Base-by-base conservation (phyloP, 169 alveolate species). In the Plasmodium yoelii region DNA sequence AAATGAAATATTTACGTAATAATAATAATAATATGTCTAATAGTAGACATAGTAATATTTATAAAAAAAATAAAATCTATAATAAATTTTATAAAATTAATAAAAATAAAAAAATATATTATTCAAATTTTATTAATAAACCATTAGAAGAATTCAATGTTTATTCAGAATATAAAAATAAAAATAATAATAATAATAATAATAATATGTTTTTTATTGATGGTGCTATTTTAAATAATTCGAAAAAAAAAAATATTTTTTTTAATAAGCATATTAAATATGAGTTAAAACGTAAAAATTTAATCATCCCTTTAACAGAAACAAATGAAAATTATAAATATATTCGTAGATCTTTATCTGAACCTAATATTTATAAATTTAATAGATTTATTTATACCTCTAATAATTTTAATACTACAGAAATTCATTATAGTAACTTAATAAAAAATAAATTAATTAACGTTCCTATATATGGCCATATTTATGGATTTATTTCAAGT, bases 281-380 rank as follows among this genome's bases (percentile, higher is more conserved):
- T 42, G 46, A 64, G 0, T 44, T 46, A 10, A 18, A 10, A 42
- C 39, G 61, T 18, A 82, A 82, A 71, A 82, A 82, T 61, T 63
- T 82, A 28, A 82, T 82, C 9, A 39, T 82, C 15, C 90, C 90
- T 22, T 47, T 82, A 46, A 47, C 72, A 39, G 90, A 82, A 46
- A 67, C 84, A 19, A 68, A 82, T 42, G 53, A 55, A 9, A 51
- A 59, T 67, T 68, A 67, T 57, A 82, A 82, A 60, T 82, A 82
- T 61, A 28, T 82, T n/a, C 80, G 90, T 22, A 82, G 84, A 47
- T 82, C 90, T 9, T 15, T 82, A 59, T 82, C 90, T 44, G 90
- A 82, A 68, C 90, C 90, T 1, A 82, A 82, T 26, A 53, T 82
- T 12, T 68, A 82, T 47, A 82, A 82, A 53, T 67, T 67, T 69